Evolutionary conservation across 345 rosid genomes (phyloP).

Genomic region (Arabis alpina): DNA sequence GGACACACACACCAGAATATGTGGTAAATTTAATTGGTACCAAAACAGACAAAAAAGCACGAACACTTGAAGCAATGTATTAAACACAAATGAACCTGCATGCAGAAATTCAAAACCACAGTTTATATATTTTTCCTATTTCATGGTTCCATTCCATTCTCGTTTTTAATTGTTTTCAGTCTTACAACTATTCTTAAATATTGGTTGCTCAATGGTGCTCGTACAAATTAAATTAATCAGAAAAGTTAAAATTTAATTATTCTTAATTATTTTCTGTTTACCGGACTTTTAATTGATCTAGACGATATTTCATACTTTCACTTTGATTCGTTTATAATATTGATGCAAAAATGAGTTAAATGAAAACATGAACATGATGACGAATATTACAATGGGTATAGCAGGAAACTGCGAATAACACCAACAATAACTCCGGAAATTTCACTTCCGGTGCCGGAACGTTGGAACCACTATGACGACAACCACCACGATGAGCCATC

Average conservation of each 20-base stretch:
- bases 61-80: slow-evolving; percentile 28
- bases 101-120: neutral
- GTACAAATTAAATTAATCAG: too few species aligned
- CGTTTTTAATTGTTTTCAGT: neutral
- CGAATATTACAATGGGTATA: too few species aligned
- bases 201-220: neutral
- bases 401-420: too few species aligned
- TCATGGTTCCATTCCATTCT: neutral
- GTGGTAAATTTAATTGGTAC: too few species aligned
- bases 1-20: too few species aligned
- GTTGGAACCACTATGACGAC: too few species aligned
- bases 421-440: too few species aligned
- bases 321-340: neutral
- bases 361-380: too few species aligned
- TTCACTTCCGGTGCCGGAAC: too few species aligned
- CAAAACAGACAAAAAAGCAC: slow-evolving; percentile 23
- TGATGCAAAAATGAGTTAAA: neutral
- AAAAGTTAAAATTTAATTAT: too few species aligned
- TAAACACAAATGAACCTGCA: slow-evolving; percentile 17
- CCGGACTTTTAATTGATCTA: neutral
- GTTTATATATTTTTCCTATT: neutral
- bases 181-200: neutral
- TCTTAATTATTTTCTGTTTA: too few species aligned
- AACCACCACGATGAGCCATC: too few species aligned
- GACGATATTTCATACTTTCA: neutral